Evolutionary conservation across 2,329 filamentous ascomycete species (phyloP), one percentile per base, ranked within the genome.

Genomic region (Paracoccidioides brasiliensis): DNA sequence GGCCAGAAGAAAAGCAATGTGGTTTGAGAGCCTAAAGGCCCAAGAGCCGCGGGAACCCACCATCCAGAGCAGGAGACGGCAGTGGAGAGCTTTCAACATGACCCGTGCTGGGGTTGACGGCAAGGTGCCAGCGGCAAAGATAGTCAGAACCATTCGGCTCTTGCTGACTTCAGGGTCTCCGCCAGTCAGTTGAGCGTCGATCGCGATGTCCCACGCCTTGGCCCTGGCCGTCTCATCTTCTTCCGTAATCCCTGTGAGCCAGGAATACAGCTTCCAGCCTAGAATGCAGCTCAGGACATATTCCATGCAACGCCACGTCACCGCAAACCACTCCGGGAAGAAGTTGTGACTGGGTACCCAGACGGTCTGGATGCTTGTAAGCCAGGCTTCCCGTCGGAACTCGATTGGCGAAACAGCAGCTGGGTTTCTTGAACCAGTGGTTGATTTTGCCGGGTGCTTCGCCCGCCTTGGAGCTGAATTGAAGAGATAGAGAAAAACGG

Each of bases 21-120:
- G 74, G 61, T 90, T 84, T 57, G 85, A 80, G 52, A 82, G 72
- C 30, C 76, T 78, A 61, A 82, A 81, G n/a, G 77, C 76, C 59
- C 84, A 79, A 52, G 86, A 79, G 6, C 81, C 82, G 35, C 80
- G 77, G 60, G 84, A 81, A 41, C 85, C 83, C 48, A 81, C 75
- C 62, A 89, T 85, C 87, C 88, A 95, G 42, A 95, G 78, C 38
- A 96, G 78, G 46, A 96, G 81, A n/a, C 90, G 86, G 58, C 94
- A 85, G 66, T 97, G 91, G 41, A 97, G 76, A 1, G 91, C 88
- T 70, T 95, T 94, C 56, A 95, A 80, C 88, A 96, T 95, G 55
- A 95, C 78, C 45, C 89, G 80, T 50, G 80, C 78, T 0, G 91
- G 89, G 0, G 88, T 93, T 57, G 88, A 83, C 9, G 90, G 90